Base-by-base conservation (phyloP, 371 early-diverging fungal species). In the Rhizopus sp. region DNA sequence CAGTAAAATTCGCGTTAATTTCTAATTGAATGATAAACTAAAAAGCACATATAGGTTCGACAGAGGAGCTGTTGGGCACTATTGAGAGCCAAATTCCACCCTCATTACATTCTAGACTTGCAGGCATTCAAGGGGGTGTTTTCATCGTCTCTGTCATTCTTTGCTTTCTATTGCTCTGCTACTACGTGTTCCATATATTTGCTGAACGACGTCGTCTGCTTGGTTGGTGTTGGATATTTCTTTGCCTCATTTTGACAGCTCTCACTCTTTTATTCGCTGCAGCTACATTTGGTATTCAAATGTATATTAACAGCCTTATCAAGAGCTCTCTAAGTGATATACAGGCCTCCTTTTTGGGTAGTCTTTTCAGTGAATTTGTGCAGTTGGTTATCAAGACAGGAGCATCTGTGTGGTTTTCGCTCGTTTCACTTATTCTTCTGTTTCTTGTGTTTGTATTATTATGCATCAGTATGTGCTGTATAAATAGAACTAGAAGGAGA, bases 331-430 rank as follows among this genome's bases (percentile, higher is more conserved):
- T 59, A 5, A 31, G 41, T 31, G 31, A 50, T 9, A 15, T 46
- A 7, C 59, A 49, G 16, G 17, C 32, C 5, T 23, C 16, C 3
- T 38, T 59, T 9, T 44, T 59, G 12, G 64, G 64, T 1, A 42
- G 52, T 1, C 7, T 55, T 6, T 40, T 64, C 23, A 42, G 45
- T 13, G 12, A 55, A 13, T 10, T 59, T 8, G 64, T 64, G 4
- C 30, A 12, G 0, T 4, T 64, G 1, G 16, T 17, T 1, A 48
- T 55, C 12, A 38, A 45, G 10, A 35, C 29, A 2, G 69, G 69
- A 9, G 41, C 62, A 5, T 61, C 69, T 1, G 42, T 58, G 8
- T 69, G 69, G 69, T 40, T 69, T 38, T 62, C 65, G 1, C 30
- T 69, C 7, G 65, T 55, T 10, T 61, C 65, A 7, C 42, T 59